These are phyloP conservation scores for Solanum pinnatisectum DNA, from an alignment of 257 asterid genomes.

Conservation along the genomic window DNA sequence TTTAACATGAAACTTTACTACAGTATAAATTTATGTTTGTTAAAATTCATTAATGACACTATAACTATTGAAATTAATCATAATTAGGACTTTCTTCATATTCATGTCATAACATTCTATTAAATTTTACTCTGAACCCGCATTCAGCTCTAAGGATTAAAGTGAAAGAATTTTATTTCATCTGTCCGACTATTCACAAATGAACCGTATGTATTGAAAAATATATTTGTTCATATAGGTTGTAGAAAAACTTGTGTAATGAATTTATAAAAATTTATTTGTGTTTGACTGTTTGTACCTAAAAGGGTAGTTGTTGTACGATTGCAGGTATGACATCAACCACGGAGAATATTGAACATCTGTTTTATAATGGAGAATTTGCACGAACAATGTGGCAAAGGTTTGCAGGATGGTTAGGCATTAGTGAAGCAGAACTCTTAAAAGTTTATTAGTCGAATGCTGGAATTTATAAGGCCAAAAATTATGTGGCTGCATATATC, in stretches of 20 bases:
- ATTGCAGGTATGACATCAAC: no score
- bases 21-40: not conserved
- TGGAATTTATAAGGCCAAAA: not conserved
- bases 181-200: no score
- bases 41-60: not conserved
- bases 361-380: no score
- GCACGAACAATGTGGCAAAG: not conserved
- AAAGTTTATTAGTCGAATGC: not conserved
- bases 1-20: not conserved
- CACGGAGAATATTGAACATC: no score
- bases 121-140: no score
- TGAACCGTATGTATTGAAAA: not conserved
- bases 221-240: no score
- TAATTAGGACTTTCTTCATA: not conserved
- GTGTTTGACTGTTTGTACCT: no score
- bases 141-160: not conserved
- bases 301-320: no score
- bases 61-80: not conserved
- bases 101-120: not conserved
- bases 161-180: not conserved
- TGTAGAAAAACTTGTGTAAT: no score
- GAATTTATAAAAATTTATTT: no score
- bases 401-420: not conserved
- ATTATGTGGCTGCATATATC: not conserved
- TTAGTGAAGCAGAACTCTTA: not conserved